Base-by-base conservation (phyloP, 495 filamentous ascomycete genomes). In the Podospora sp. region DNA sequence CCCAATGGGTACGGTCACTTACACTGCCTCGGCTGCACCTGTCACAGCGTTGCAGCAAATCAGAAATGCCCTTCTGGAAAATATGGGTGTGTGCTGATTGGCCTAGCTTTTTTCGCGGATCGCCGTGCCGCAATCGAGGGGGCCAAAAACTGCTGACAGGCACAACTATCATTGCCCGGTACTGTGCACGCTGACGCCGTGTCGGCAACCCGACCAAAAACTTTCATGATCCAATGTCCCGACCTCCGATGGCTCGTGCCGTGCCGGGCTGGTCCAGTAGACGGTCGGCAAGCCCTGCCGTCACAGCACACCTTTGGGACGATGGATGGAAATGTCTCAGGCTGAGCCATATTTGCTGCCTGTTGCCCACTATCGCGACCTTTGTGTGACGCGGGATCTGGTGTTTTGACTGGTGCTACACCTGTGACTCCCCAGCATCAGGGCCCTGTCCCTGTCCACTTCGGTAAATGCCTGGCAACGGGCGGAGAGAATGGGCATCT, bases 381-480 rank as follows among this genome's bases (percentile, higher is more conserved):
- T 55, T 55, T 11, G 51, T 55, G 51, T 55, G 51, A 55, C 51
- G 12, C 22, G 51, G 20, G 8, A n/a, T 55, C n/a, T 11, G 24
- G 51, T 9, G 20, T 55, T 55, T 22, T 55, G 51, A 55, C 51
- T 55, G 51, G 51, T 18, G 11, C 11, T 46, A 12, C 16, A 14
- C 40, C 40, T n/a, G 51, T 21, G 51, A 55, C 51, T 6, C 24
- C 51, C 24, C 8, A 22, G 51, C 51, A 21, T 55, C 9, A 22
- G n/a, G 51, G n/a, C 51, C 51, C 51, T 55, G 51, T 55, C 51
- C 51, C 51, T 55, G 51, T 22, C 51, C 20, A 22, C n/a, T n/a
- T n/a, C n/a, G n/a, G n/a, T n/a, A n/a, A n/a, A n/a, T n/a, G n/a
- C n/a, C n/a, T 2, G 24, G 51, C n/a, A 22, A 1, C 14, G 12